Evolutionary conservation across 108 stramenopile genomes (phyloP), one percentile per base, ranked within the genome.

Genomic region (Nitzschia sp.): DNA sequence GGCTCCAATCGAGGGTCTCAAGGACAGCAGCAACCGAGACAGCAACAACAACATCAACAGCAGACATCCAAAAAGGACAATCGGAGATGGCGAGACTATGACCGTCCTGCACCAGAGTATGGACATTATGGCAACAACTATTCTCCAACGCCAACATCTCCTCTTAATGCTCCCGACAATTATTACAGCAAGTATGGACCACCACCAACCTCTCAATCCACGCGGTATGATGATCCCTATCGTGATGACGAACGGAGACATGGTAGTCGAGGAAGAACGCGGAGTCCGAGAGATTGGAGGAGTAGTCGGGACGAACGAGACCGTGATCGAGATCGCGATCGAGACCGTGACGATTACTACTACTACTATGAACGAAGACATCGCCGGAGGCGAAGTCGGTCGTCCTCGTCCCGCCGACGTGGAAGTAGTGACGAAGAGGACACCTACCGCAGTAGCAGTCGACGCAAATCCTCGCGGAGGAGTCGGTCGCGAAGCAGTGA

Each of bases 161-260:
- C 24, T 1, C 54, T 24, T 5, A 53, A 53, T 39, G 38, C 52
- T 3, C 25, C 19, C 44, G 48, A 50, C 46, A 50, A 42, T 15
- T 43, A 44, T 20, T 39, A 60, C 58, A 60, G 58, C 58, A 54
- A 61, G 34, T 73, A 66, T 48, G 72, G 72, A 37, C 72, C 72
- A 55, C 21, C 67, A 26, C 40, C 67, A 39, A 17, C 69, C 1
- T 10, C 57, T n/a, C 65, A 41, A 48, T 34, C 29, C 29, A 19
- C 57, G 7, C 70, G 51, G 11, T 39, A 51, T 51, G 64, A 73
- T 50, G 57, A 65, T 8, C 41, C 53, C 38, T 50, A 34, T 26
- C 57, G 56, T 10, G 65, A 73, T 58, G 64, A 58, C 50, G 57
- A 66, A 44, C 24, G 56, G 51, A 38, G 62, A 14, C 53, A 63